Evolutionary conservation across 257 asterid species (phyloP).

Genomic region (Solanum dulcamara): DNA sequence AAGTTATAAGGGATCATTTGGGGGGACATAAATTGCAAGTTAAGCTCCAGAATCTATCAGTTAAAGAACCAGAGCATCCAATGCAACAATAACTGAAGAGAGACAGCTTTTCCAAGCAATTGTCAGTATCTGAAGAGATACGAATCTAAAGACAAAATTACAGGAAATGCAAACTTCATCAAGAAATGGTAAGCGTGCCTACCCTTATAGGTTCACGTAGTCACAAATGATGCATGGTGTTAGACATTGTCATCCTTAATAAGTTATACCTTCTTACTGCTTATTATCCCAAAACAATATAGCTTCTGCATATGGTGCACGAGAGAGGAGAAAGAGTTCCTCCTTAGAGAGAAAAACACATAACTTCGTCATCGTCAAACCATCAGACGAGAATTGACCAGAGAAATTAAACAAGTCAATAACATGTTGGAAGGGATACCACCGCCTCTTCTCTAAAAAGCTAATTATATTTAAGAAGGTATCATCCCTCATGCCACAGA

Average conservation of each 20-base stretch:
- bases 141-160: background rate
- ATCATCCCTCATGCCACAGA: background rate
- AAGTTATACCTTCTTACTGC: background rate
- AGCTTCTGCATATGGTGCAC: background rate
- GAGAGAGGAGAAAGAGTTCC: background rate
- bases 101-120: background rate
- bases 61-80: background rate
- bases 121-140: background rate
- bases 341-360: background rate
- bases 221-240: background rate
- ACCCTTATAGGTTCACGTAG: background rate
- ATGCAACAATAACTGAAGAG: background rate
- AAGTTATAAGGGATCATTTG: background rate
- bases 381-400: background rate
- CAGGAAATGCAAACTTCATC: background rate
- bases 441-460: background rate
- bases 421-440: background rate
- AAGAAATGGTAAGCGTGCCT: background rate
- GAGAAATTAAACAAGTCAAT: background rate
- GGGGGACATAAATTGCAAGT: background rate
- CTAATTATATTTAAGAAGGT: background rate
- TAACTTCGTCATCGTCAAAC: background rate
- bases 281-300: background rate
- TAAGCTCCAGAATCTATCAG: background rate
- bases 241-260: background rate